These are phyloP conservation scores for Alternaria triticimaculans DNA, from an alignment of 2,329 filamentous ascomycete species.

Conservation along the genomic window DNA sequence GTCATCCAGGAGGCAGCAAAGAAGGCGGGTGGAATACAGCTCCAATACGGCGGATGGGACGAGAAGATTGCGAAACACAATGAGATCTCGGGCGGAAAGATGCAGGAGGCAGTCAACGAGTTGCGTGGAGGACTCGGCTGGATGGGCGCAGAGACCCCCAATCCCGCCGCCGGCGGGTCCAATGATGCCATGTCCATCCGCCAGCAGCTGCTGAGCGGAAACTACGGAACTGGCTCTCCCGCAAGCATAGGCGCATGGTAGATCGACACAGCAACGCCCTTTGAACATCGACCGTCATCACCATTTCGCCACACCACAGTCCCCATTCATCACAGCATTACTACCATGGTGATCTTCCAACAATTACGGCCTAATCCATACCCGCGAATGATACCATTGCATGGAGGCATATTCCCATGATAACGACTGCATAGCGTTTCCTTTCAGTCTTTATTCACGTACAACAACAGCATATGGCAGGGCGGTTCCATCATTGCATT, in stretches of 20 bases:
- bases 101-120: slow-evolving; percentile 80
- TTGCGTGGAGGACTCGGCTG: slow-evolving; percentile 78
- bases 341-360: slow-evolving; percentile 2
- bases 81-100: slow-evolving; percentile 79
- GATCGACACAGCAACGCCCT: slow-evolving; percentile 10
- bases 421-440: slow-evolving; percentile 50
- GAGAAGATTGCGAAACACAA: slow-evolving; percentile 87
- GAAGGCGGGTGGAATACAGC: slow-evolving; percentile 83
- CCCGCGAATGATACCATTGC: slow-evolving; percentile 21
- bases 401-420: slow-evolving; percentile 30
- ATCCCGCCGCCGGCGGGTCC: slow-evolving; percentile 26
- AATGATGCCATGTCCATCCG: slow-evolving; percentile 46
- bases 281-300: background rate
- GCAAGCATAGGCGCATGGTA: slow-evolving; percentile 65
- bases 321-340: slow-evolving; percentile 2
- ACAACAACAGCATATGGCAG: slow-evolving; percentile 33
- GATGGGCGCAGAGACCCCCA: slow-evolving; percentile 63
- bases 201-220: slow-evolving; percentile 62
- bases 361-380: slow-evolving; percentile 16
- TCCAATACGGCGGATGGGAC: slow-evolving; percentile 93
- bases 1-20: slow-evolving; percentile 92
- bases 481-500: slow-evolving; percentile 15
- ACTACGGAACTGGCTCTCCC: slow-evolving; percentile 61
- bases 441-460: slow-evolving; percentile 24
- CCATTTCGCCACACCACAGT: background rate